phyloP scores from a whole-genome alignment of 1,139 yeast species.

The Suhomyces choctaworum region DNA sequence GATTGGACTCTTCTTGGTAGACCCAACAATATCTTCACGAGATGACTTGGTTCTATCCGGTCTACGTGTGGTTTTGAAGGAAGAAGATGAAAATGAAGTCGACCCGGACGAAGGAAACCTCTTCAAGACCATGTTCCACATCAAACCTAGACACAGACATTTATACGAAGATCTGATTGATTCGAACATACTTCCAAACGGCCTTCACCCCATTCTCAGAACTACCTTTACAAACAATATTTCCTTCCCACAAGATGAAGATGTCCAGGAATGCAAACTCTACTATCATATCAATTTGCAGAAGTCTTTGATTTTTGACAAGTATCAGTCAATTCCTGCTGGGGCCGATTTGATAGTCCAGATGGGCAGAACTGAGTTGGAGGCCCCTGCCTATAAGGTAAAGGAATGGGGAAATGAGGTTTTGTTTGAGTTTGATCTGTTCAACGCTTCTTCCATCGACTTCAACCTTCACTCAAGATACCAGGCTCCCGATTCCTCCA shows the following conservation, averaged over 20 bases:
- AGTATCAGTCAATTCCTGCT: constrained; percentile 36
- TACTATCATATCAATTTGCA: constrained; percentile 36
- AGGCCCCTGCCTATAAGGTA: constrained; percentile 44
- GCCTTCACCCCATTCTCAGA: constrained; percentile 41
- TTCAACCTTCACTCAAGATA: constrained; percentile 42
- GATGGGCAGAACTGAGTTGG: constrained; percentile 40
- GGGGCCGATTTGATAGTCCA: constrained; percentile 26
- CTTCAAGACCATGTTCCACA: constrained; percentile 43
- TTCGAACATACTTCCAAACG: constrained; percentile 26
- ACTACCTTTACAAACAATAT: constrained; percentile 18
- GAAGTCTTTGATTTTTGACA: constrained; percentile 42
- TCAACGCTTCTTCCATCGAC: constrained; percentile 17
- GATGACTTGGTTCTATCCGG: constrained; percentile 42
- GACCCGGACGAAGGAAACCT: constrained; percentile 15
- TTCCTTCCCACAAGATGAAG: constrained; percentile 19
- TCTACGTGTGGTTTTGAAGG: constrained; percentile 30
- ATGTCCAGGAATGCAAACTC: constrained; percentile 32
- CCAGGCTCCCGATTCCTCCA: constrained; percentile 29
- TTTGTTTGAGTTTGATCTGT: constrained; percentile 29
- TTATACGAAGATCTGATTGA: constrained; percentile 10
- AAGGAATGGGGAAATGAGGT: constrained; percentile 46
- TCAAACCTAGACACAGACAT: constrained; percentile 43
- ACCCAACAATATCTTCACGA: constrained; percentile 24
- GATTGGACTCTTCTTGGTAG: constrained; percentile 37
- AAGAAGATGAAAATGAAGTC: constrained; percentile 6